phyloP scores from a whole-genome alignment of 208 protist species.

The Trichomonas gallinae region DNA sequence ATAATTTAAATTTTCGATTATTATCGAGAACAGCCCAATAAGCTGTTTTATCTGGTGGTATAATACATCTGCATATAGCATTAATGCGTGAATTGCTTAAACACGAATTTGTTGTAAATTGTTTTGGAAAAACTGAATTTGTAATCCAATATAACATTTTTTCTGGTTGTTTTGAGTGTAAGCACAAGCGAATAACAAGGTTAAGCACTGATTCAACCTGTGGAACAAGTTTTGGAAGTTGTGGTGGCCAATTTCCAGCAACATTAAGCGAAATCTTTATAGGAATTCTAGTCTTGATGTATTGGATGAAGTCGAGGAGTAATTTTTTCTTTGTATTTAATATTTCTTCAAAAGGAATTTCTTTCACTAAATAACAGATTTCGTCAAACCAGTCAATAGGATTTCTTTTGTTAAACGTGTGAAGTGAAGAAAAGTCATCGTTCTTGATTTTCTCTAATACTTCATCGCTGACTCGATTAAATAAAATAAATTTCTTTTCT shows the following conservation, averaged over 20 bases:
- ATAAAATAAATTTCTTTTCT: not conserved
- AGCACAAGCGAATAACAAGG: not conserved
- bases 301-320: not conserved
- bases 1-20: not conserved
- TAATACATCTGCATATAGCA: not conserved
- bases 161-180: not conserved
- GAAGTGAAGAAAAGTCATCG: not conserved
- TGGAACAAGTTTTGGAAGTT: not conserved
- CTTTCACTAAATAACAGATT: not conserved
- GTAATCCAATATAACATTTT: not conserved
- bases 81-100: not conserved
- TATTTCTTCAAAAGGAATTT: not conserved
- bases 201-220: not conserved
- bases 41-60: not conserved
- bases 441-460: not conserved
- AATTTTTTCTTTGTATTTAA: not conserved
- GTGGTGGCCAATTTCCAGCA: not conserved
- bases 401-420: not conserved
- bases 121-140: not conserved
- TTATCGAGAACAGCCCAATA: not conserved
- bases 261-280: not conserved
- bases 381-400: not conserved
- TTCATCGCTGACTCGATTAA: not conserved
- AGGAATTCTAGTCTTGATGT: not conserved
- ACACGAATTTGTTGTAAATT: not conserved